Conservation (phyloP, 2,329 filamentous ascomycete species). For the Colletotrichum orbiculare region DNA sequence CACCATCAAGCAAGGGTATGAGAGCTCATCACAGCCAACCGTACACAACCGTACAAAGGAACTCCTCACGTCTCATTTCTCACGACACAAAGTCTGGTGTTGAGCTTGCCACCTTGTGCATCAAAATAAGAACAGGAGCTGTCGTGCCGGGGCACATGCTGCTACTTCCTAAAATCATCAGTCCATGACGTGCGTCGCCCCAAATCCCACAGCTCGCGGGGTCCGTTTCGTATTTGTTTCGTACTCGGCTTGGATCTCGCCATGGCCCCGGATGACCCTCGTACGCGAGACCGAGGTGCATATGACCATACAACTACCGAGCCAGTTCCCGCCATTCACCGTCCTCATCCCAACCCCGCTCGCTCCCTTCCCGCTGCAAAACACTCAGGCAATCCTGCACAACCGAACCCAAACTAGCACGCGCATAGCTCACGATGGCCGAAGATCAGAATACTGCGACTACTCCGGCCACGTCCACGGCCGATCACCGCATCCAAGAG, state of each 20-base stretch:
- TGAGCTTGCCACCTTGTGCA: no score
- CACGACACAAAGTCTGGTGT: no score
- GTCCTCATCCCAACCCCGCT: constrained; percentile 26
- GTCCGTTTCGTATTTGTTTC: constrained; percentile 30
- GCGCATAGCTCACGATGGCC: constrained; percentile 21
- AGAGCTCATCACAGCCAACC: no score
- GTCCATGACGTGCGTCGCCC: neutral
- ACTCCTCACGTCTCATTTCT: no score
- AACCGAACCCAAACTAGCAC: constrained; percentile 9
- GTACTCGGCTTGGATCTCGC: constrained; percentile 29
- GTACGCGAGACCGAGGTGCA: constrained; percentile 27
- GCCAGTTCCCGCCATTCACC: constrained; percentile 17
- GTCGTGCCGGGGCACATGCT: no score
- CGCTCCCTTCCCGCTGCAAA: constrained; percentile 14
- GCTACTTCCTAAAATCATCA: no score
- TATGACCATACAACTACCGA: constrained; percentile 32
- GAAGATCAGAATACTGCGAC: constrained; percentile 21
- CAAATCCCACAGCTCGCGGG: neutral
- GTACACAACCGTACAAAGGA: no score
- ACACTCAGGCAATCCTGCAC: constrained; percentile 22
- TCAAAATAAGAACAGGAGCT: no score
- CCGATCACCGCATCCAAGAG: constrained; percentile 11
- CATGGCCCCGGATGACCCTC: constrained; percentile 9
- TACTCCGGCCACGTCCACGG: constrained; percentile 14
- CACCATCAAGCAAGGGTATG: no score